Percentiles rank a stretch among this genome's conserved stretches.
phyloP scores from a whole-genome alignment of 495 filamentous ascomycete genomes.

The Neurospora hispaniola region DNA sequence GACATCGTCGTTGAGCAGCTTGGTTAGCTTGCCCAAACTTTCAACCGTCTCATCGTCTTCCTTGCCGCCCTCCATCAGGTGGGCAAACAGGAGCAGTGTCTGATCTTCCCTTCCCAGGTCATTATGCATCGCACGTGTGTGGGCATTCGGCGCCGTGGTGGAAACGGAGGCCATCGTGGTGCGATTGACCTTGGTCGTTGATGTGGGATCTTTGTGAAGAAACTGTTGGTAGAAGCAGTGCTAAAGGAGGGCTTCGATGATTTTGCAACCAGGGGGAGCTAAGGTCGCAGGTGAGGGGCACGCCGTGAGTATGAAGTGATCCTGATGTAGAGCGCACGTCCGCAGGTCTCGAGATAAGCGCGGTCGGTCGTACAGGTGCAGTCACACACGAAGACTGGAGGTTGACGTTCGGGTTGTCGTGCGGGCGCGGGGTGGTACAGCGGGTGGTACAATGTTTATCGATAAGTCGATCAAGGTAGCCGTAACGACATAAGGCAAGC shows the following conservation, averaged over 20 bases:
- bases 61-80: conserved; percentile 45
- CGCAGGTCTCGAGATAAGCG: not conserved
- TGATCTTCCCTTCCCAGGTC: conserved; percentile 28
- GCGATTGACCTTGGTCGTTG: not conserved
- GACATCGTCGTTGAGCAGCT: conserved; percentile 38
- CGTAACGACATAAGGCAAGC: not conserved
- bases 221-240: not conserved
- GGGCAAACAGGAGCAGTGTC: conserved; percentile 40
- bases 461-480: not conserved
- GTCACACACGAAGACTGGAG: not conserved
- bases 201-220: not conserved
- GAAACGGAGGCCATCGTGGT: not conserved
- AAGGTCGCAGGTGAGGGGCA: not conserved
- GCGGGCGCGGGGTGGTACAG: not conserved
- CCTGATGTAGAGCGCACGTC: not conserved
- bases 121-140: conserved; percentile 1
- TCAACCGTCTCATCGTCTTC: conserved; percentile 43
- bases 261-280: not conserved
- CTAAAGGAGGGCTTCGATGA: not conserved
- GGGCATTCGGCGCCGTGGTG: not conserved
- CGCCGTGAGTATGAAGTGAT: not conserved
- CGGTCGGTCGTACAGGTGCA: not conserved
- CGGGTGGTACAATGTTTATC: not conserved
- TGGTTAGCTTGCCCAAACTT: conserved; percentile 37
- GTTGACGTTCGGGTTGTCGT: not conserved